These are phyloP conservation scores for Pseudocercospora crystallina DNA, from an alignment of 2,329 filamentous ascomycete genomes.

Conservation along the genomic window DNA sequence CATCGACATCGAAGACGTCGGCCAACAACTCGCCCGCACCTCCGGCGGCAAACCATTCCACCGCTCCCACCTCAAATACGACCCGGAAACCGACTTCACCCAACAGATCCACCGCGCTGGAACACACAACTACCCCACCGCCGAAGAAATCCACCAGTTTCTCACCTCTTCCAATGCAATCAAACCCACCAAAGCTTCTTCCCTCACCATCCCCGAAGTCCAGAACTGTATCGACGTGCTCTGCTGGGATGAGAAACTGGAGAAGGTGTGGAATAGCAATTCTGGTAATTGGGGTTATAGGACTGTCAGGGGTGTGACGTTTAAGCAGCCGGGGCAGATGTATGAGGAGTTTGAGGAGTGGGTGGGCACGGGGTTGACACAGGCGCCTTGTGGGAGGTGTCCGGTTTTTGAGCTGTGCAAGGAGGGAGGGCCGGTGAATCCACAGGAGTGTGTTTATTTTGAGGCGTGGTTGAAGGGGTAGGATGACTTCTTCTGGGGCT, in stretches of 20 bases:
- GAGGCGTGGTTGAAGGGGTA: constrained; percentile 68
- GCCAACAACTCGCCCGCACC: constrained; percentile 10
- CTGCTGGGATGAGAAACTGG: constrained; percentile 81
- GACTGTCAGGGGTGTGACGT: constrained; percentile 38
- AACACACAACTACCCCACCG: constrained; percentile 71
- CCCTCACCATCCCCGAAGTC: constrained; percentile 67
- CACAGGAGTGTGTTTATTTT: constrained; percentile 89
- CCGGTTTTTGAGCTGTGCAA: constrained; percentile 92
- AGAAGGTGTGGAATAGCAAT: constrained; percentile 48
- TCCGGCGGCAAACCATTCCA: constrained; percentile 22
- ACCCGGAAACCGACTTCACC: constrained; percentile 23
- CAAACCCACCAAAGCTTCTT: constrained; percentile 60
- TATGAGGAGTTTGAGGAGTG: constrained; percentile 42
- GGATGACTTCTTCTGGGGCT: constrained; percentile 1
- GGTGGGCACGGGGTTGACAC: constrained; percentile 73
- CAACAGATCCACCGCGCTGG: constrained; percentile 34
- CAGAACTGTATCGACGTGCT: constrained; percentile 85
- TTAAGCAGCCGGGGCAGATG: constrained; percentile 25
- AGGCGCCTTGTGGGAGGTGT: constrained; percentile 86
- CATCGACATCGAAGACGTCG: constrained; percentile 33
- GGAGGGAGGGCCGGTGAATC: constrained; percentile 85
- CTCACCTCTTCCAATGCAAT: constrained; percentile 70
- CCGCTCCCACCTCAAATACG: constrained; percentile 18
- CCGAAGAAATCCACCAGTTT: constrained; percentile 71
- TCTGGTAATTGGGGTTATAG: constrained; percentile 51